Evolutionary conservation across 805 yeast genomes (phyloP), one percentile per base, ranked within the genome.

Genomic region (Metschnikowia continentalis): DNA sequence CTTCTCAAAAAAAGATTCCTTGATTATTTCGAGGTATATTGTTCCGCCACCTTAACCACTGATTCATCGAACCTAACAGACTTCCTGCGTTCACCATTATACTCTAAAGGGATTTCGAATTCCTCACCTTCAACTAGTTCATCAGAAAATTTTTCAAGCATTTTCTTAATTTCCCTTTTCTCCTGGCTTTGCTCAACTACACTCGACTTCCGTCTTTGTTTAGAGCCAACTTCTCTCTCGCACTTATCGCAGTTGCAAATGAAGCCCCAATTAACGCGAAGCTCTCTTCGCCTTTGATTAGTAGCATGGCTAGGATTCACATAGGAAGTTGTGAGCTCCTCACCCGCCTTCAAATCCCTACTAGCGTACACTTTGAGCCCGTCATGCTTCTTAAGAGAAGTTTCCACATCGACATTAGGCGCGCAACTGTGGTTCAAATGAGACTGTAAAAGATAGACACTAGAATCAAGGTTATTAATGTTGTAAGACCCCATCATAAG

Each of bases 211-310:
- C 82, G 72, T 56, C 78, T 63, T 38, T 78, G 77, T 44, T 74
- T 71, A 1, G 44, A 54, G 47, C 71, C 70, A 35, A 74, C 62
- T 54, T 86, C 91, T 6, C 69, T 70, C 58, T 78, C 77, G 66
- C 96, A 89, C 55, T 85, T 78, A 11, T 66, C 59, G 64, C 96
- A 89, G 23, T 64, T 66, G 66, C 96, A 89, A 17, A 77, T 61
- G 64, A 89, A 89, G 3, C 96, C 96, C 88, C 90, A 89, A 58
- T 85, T 84, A 11, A 82, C 81, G 52, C 91, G 68, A 45, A 89
- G 69, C 55, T 80, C 83, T 55, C 86, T 65, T 59, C 81, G 82
- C 55, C 96, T 77, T 51, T 83, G 81, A 42, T 76, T 79, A 7
- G 83, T 79, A 2, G 81, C 79, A 58, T 80, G 83, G 5, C 70